phyloP scores from a whole-genome alignment of 192 early-diverging fungal genomes.

The Obelidium mucronatum region DNA sequence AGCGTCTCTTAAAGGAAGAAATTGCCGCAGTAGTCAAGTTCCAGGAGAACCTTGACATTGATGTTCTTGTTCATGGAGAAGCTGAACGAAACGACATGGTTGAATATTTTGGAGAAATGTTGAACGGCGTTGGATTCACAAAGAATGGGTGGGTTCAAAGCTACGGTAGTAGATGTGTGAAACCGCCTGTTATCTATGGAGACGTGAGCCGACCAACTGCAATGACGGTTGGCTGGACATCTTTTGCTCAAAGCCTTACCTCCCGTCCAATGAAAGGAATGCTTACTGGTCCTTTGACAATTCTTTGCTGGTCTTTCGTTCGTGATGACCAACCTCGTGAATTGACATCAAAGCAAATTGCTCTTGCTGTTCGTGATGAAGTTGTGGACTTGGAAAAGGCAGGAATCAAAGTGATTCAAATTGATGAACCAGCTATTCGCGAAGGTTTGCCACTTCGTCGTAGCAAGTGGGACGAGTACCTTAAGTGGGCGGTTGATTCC shows the following conservation, averaged over 20 bases:
- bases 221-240: slow-evolving; percentile 90
- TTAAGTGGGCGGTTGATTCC: slow-evolving; percentile 93
- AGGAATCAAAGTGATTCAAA: slow-evolving; percentile 93
- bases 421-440: slow-evolving; percentile 99
- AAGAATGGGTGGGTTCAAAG: slow-evolving; percentile 97
- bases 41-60: slow-evolving; percentile 89
- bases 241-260: slow-evolving; percentile 90
- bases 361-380: slow-evolving; percentile 95
- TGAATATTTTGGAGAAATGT: slow-evolving; percentile 95
- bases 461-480: slow-evolving; percentile 86
- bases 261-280: slow-evolving; percentile 96
- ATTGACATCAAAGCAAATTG: slow-evolving; percentile 87
- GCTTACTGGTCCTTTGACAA: slow-evolving; percentile 98
- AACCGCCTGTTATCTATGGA: slow-evolving; percentile 96
- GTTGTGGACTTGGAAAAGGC: slow-evolving; percentile 92
- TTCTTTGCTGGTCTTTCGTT: slow-evolving; percentile 98
- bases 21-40: slow-evolving; percentile 84
- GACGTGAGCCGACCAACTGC: slow-evolving; percentile 89
- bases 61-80: slow-evolving; percentile 98
- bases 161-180: slow-evolving; percentile 69
- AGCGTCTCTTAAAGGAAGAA: slow-evolving; percentile 84
- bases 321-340: slow-evolving; percentile 94
- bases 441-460: slow-evolving; percentile 95
- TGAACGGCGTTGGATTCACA: slow-evolving; percentile 94
- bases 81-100: slow-evolving; percentile 88